Evolutionary conservation across 208 protist species (phyloP).

Genomic region (Leishmania tropica): DNA sequence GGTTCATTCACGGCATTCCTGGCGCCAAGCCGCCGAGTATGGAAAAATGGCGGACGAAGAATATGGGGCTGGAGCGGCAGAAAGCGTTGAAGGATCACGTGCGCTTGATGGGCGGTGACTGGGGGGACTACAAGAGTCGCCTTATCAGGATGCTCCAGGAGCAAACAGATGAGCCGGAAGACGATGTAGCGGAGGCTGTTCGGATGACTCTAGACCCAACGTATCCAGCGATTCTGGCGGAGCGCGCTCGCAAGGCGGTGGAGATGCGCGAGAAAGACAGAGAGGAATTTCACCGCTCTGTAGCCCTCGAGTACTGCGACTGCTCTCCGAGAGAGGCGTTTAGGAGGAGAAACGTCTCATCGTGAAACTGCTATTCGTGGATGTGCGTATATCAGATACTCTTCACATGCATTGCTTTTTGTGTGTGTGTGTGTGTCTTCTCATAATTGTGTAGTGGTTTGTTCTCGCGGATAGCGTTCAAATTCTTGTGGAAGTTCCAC

Average conservation of each 20-base stretch:
- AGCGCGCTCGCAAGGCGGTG: conserved; percentile 39
- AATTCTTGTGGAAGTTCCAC: neutral
- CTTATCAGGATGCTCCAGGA: conserved; percentile 78
- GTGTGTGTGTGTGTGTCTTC: too few species aligned
- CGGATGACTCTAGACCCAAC: conserved; percentile 86
- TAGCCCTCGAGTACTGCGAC: conserved; percentile 36
- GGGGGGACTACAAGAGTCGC: conserved; percentile 83
- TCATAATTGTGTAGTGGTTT: neutral
- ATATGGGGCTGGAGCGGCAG: conserved; percentile 30
- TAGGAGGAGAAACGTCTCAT: conserved; percentile 16
- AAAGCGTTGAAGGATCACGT: conserved; percentile 59
- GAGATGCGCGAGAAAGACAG: conserved; percentile 49
- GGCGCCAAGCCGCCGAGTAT: conserved; percentile 67
- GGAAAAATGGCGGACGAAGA: conserved; percentile 29
- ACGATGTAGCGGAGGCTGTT: conserved; percentile 78
- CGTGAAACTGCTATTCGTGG: neutral
- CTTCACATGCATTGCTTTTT: neutral
- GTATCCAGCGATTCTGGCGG: conserved; percentile 72
- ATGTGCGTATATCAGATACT: neutral
- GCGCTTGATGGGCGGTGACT: conserved; percentile 79
- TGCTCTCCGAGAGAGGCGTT: conserved; percentile 74
- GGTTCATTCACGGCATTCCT: conserved; percentile 85
- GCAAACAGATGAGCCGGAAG: conserved; percentile 71
- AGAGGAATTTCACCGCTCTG: conserved; percentile 62
- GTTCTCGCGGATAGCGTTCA: neutral